phyloP scores from a whole-genome alignment of 345 rosid species.

The Angophora floribunda region DNA sequence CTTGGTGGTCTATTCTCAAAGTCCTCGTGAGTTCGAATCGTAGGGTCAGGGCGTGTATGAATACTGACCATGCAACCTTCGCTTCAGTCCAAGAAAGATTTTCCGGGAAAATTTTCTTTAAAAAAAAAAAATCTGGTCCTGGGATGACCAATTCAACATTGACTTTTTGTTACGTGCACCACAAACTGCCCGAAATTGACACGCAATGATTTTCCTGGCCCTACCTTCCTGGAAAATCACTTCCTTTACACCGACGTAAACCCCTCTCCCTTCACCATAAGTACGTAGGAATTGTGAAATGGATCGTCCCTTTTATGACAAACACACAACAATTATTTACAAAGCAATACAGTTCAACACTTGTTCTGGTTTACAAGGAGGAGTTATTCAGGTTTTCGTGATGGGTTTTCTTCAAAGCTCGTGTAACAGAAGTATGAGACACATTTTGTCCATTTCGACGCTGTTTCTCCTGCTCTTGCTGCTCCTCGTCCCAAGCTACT shows the following conservation, averaged over 20 bases:
- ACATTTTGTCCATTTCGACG: neutral
- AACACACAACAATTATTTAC: neutral
- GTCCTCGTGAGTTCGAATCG: accelerated
- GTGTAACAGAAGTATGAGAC: neutral
- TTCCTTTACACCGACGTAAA: accelerated
- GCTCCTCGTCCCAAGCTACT: neutral
- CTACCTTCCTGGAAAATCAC: neutral
- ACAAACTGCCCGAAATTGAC: neutral
- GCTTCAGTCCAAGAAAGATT: neutral
- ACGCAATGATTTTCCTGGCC: accelerated
- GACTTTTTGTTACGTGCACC: neutral
- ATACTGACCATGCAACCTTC: neutral
- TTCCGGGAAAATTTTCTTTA: neutral
- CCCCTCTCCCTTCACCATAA: neutral
- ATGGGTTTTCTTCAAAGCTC: neutral
- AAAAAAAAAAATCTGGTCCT: neutral
- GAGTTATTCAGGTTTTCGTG: neutral
- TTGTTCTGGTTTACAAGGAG: neutral
- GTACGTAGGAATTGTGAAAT: neutral
- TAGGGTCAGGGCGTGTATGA: accelerated
- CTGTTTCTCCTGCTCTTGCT: neutral
- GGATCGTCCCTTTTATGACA: neutral
- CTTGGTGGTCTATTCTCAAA: neutral
- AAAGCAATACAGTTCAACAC: neutral
- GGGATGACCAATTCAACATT: accelerated